Evolutionary conservation across 495 filamentous ascomycete genomes (phyloP), one percentile per base, ranked within the genome.

Genomic region (Oidiodendron maius): DNA sequence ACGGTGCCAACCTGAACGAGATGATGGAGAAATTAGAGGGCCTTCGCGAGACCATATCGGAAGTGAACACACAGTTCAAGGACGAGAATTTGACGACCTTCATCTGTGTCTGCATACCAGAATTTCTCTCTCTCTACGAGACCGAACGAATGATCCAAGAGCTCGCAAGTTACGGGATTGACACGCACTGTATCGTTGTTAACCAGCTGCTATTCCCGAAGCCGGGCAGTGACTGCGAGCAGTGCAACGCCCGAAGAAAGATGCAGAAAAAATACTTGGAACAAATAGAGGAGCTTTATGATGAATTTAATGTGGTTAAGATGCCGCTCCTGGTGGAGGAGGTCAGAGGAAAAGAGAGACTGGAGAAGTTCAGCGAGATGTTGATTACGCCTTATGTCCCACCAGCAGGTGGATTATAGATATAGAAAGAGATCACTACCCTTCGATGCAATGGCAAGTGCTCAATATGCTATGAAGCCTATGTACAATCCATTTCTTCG

Each of bases 251-350:
- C 22, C 73, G 93, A 47, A 76, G 91, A 59, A 90, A 90, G 71
- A 99, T 99, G 93, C 93, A 99, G 73, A 94, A 91, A 81, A 99
- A 99, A 68, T 99, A 99, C 61, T 71, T 99, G 18, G 91, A 96
- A 58, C 93, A 99, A 72, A 97, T 97, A 52, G 89, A 95, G 68
- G 94, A 99, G 72, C 68, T 99, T 41, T 99, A 99, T 59, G 91
- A 96, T 55, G 93, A 99, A 63, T 99, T 99, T 66, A 96, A 99
- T 64, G 91, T 99, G 25, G 91, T 99, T 38, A 89, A 89, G 71
- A 96, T 96, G 87, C 93, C 93, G 17, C 68, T 97, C 55, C 68
- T 99, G 58, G 86, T 93, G 2, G 91, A 97, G 65, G 93, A 99
- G 64, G 89, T 99, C 5, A 72, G 94, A 53, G 93, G 93, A 12